phyloP scores from a whole-genome alignment of 2,329 filamentous ascomycete genomes.

The Thelonectria rubi region DNA sequence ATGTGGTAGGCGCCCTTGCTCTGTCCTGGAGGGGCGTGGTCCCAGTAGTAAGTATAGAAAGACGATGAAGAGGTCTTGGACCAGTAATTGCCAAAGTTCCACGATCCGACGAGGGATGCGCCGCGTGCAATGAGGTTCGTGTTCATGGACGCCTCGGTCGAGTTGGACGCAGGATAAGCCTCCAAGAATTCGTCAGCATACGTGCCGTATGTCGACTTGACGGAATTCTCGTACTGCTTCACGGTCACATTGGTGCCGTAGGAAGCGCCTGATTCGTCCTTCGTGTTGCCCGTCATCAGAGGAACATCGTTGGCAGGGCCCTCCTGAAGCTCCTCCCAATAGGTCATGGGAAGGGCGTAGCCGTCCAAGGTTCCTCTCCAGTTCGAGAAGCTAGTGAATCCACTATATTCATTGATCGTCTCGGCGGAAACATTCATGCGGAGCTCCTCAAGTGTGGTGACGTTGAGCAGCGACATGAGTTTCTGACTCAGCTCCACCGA shows the following conservation, averaged over 20 bases:
- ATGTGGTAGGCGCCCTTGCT: slow-evolving; percentile 4
- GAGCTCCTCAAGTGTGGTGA: slow-evolving; percentile 1
- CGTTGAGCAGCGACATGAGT: slow-evolving; percentile 5
- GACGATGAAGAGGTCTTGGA: background rate
- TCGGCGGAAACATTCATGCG: background rate
- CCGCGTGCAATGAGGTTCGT: background rate
- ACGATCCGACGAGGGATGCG: slow-evolving; percentile 2
- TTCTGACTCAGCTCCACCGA: background rate
- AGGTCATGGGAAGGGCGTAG: slow-evolving; percentile 18
- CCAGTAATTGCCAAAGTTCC: slow-evolving; percentile 1
- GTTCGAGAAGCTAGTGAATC: background rate
- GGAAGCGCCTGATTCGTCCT: slow-evolving; percentile 13
- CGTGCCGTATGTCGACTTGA: background rate
- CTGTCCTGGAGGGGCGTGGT: slow-evolving; percentile 14
- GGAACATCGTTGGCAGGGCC: slow-evolving; percentile 22
- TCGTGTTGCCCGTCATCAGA: slow-evolving; percentile 20
- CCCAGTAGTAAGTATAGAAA: slow-evolving; percentile 13
- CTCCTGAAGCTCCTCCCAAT: background rate
- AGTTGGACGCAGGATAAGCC: background rate
- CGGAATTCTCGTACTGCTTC: background rate
- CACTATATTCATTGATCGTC: background rate
- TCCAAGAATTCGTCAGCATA: background rate
- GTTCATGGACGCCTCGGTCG: background rate
- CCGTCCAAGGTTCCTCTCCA: slow-evolving; percentile 13
- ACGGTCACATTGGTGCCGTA: slow-evolving; percentile 5